Evolutionary conservation across 1,139 yeast species (phyloP), one percentile per base, ranked within the genome.

Genomic region (Suhomyces kunorum): DNA sequence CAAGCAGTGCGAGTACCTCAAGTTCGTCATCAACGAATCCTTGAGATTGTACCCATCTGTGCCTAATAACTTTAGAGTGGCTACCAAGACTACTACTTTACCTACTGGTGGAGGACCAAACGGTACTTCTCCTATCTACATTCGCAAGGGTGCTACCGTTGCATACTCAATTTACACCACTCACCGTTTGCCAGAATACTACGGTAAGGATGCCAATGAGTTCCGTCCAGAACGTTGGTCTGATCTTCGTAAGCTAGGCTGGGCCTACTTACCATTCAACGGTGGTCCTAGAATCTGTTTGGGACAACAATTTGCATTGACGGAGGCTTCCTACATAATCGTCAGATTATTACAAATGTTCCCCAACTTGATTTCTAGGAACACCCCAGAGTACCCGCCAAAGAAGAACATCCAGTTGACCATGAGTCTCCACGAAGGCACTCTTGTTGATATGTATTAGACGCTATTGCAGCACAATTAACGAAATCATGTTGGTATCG

Each of bases 231-330:
- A 55, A 41, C 53, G 61, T 36, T 58, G 62, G 62, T 52, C 51
- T 9, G 40, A 42, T n/a, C 32, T 39, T 8, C 45, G 38, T 28
- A 66, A 66, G 44, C 58, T 64, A 28, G 73, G 74, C 19, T 66
- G 72, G 71, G 67, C 73, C 4, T 69, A 64, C 47, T 58, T 69
- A 45, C 75, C 75, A 26, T 70, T 69, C 55, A 69, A 68, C 40
- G 71, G 73, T 41, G 74, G 74, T 13, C 74, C 74, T 31, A 55
- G 74, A 48, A 64, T 68, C 28, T 68, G 74, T 46, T 61, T 70
- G 49, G 76, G 74, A 14, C 75, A 70, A 48, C 75, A 70, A 47
- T 70, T 68, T 60, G 75, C 75, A 9, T 61, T 70, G 36, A 70
- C 75, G n/a, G 75, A 70, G 51, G 72, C 73, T 11, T 61, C 69